A percentile compares a stretch with the other conserved stretches of the same genome.
These are phyloP conservation scores for Durusdinium trenchii DNA, from an alignment of 73 alveolate genomes.

Conservation along the genomic window DNA sequence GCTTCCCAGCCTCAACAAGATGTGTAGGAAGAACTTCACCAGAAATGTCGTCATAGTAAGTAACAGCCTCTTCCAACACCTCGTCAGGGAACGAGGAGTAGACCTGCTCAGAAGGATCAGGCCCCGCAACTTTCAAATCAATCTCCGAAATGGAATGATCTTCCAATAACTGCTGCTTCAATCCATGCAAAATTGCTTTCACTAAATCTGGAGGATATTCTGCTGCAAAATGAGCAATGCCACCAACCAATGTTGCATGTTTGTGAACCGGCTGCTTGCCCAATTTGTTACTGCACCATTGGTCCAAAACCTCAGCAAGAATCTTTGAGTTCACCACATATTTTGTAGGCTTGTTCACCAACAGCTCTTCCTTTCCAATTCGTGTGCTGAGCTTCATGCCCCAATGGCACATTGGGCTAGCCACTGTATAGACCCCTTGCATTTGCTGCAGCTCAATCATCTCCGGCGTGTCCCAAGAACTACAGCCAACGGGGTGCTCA, in stretches of 20 bases:
- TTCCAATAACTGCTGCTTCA: neutral
- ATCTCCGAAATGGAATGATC: neutral
- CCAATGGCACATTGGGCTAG: neutral
- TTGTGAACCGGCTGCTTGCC: neutral
- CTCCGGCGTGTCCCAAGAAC: neutral
- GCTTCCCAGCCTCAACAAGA: neutral
- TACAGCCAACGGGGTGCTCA: conserved; percentile 34
- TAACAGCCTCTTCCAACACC: neutral
- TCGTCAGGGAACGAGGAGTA: too few species aligned
- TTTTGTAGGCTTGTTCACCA: neutral
- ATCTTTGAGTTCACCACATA: neutral
- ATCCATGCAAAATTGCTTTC: neutral
- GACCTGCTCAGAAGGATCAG: neutral
- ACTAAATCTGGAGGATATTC: neutral
- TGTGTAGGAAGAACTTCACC: conserved; percentile 2
- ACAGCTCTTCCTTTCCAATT: neutral
- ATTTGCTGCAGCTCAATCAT: neutral
- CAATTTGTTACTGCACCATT: neutral
- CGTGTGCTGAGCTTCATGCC: neutral
- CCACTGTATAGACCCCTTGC: neutral
- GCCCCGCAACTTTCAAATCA: neutral
- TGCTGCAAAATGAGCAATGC: neutral
- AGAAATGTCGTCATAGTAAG: conserved; percentile 2
- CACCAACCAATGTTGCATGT: neutral
- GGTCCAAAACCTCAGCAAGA: neutral